A percentile compares a stretch with the other conserved stretches of the same genome.
Evolutionary conservation across 495 filamentous ascomycete genomes (phyloP).

Genomic region (Usnea hakonensis): DNA sequence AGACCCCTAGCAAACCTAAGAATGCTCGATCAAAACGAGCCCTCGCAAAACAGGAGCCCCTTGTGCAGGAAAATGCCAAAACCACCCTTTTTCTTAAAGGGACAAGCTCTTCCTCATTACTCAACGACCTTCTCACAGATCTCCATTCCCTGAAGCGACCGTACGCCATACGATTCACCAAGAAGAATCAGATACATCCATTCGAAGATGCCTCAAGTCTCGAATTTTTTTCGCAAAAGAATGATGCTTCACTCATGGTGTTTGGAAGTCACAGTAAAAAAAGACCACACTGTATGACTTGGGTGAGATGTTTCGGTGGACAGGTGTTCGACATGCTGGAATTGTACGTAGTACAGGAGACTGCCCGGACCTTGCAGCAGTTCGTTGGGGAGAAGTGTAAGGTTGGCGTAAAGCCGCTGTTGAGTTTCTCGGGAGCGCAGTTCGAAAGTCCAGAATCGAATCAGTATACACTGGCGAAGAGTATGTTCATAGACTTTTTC

Average conservation of each 20-base stretch:
- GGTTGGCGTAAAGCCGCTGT: constrained; percentile 77
- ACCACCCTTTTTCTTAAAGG: constrained; percentile 78
- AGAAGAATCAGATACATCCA: constrained; percentile 89
- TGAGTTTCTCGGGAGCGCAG: constrained; percentile 74
- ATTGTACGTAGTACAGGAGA: constrained; percentile 63
- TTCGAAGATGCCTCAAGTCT: constrained; percentile 84
- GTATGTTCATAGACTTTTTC: constrained; percentile 84
- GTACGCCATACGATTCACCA: constrained; percentile 76
- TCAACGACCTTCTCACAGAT: constrained; percentile 73
- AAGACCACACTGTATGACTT: constrained; percentile 77
- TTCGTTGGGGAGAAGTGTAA: constrained; percentile 79
- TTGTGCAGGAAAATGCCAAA: constrained; percentile 79
- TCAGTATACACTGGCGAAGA: constrained; percentile 75
- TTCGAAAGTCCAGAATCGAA: constrained; percentile 72
- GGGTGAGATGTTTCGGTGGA: constrained; percentile 73
- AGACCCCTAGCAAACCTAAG: constrained; percentile 64
- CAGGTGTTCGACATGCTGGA: constrained; percentile 92
- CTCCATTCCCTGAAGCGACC: constrained; percentile 75
- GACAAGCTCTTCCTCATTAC: constrained; percentile 66
- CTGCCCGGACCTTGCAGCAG: constrained; percentile 56
- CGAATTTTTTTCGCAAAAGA: constrained; percentile 92
- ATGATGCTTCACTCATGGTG: constrained; percentile 74
- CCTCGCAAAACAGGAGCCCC: constrained; percentile 85
- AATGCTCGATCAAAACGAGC: constrained; percentile 91
- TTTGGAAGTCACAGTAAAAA: constrained; percentile 86